Evolutionary conservation across 2,329 filamentous ascomycete species (phyloP), one percentile per base, ranked within the genome.

Genomic region (Ophiocordyceps camponoti-floridani): DNA sequence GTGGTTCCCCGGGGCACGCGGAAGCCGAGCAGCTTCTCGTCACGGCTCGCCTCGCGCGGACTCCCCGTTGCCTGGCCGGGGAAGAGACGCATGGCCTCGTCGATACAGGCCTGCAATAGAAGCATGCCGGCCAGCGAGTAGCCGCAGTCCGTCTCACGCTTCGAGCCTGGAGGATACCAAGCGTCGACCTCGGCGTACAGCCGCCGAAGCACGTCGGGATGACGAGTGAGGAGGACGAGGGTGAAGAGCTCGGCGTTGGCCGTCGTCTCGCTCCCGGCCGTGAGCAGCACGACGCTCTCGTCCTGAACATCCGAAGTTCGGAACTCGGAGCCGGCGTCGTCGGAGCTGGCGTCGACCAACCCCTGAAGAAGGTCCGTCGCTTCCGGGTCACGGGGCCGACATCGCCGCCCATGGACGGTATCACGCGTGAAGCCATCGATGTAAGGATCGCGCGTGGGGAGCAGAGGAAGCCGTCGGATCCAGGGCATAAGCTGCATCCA

Each of bases 211-310:
- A 27, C 35, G n/a, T 3, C 23, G 4, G 43, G 43, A 10, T 44
- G 43, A 9, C 28, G 38, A 11, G 37, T 12, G 2, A 44, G 35
- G 23, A 44, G 35, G 8, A 44, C 26, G 1, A 44, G 43, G 27
- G 43, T 44, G 26, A 44, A 44, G 14, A 44, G 43, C 43, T 44
- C 43, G 18, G 43, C 43, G 37, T 44, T 44, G 23, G 43, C 43
- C 26, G 43, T 44, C 16, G 43, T 44, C 37, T 44, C 43, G 43
- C 43, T 44, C n/a, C 43, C 43, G 23, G 43, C 43, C 16, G 43
- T 44, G n/a, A 45, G 35, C 30, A 45, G 30, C 9, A 45, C 44
- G 14, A 45, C 44, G 44, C 30, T 45, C 40, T 45, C 44, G 14
- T 45, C 44, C 30, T 45, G 44, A 5, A 45, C 40, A 31, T 45